These are phyloP conservation scores for Circinella minor DNA, from an alignment of 371 early-diverging fungal species.

Conservation along the genomic window DNA sequence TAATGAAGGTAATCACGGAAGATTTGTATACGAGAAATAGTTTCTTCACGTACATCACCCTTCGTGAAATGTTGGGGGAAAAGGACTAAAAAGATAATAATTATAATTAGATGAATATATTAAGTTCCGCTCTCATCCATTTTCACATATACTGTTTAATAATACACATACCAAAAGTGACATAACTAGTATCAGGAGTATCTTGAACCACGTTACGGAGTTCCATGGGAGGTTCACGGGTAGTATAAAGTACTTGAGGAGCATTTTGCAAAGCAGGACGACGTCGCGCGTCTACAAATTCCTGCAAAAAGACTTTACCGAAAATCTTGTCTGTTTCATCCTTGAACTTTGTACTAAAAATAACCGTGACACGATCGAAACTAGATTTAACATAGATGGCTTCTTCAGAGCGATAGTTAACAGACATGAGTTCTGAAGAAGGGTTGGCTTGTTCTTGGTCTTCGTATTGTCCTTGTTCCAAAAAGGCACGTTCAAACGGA, in stretches of 20 bases:
- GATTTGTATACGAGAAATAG: conserved; percentile 91
- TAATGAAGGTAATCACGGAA: conserved; percentile 99
- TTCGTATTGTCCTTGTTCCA: conserved; percentile 78
- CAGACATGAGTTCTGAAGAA: conserved; percentile 78
- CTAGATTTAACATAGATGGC: conserved; percentile 90
- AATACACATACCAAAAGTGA: conserved; percentile 85
- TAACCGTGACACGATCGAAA: conserved; percentile 94
- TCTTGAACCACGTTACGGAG: conserved; percentile 83
- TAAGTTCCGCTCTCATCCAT: background rate
- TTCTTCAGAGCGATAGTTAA: conserved; percentile 93
- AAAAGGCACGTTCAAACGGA: conserved; percentile 92
- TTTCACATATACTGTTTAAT: background rate
- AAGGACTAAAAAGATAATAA: conserved; percentile 65
- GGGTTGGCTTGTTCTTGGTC: conserved; percentile 64
- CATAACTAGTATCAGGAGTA: conserved; percentile 80
- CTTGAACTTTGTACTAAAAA: conserved; percentile 95
- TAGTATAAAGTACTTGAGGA: conserved; percentile 93
- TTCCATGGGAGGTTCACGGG: conserved; percentile 94
- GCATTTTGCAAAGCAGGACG: conserved; percentile 90
- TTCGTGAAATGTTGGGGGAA: conserved; percentile 89
- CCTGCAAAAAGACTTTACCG: conserved; percentile 97
- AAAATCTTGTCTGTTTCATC: conserved; percentile 95
- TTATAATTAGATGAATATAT: no score
- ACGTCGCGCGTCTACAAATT: conserved; percentile 97
- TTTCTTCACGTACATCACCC: conserved; percentile 80